Evolutionary conservation across 2,329 filamentous ascomycete genomes (phyloP), one percentile per base, ranked within the genome.

Genomic region (Aspergillus luchuensis): DNA sequence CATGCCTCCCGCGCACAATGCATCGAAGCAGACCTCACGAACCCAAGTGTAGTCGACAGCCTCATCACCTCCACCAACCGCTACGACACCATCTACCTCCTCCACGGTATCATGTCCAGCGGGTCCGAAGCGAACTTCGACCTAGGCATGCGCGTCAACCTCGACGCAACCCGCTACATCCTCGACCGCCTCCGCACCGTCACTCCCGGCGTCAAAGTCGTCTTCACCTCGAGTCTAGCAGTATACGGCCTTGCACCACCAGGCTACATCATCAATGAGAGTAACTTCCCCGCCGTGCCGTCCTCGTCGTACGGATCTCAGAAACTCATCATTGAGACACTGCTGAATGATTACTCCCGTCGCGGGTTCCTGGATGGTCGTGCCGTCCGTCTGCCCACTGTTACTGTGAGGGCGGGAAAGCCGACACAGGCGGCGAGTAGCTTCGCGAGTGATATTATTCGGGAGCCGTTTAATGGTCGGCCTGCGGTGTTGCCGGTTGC

Each of bases 51-150:
- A 25, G 73, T 79, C 15, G 73, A 78, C 57, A 71, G 75, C 10
- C 72, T 83, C 30, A 78, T 84, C 66, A 76, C 71, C 47, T 65
- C 70, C 23, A 74, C 79, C 53, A 70, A 65, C 28, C 71, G 65
- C 28, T 78, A 81, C 53, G 78, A 82, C 59, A 78, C 77, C n/a
- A 76, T 83, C 58, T 84, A 82, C 70, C 70, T 83, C 45, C 80
- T 84, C 55, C 82, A 84, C 67, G 82, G 82, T 30, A 84, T 84
- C 72, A 84, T 84, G 82, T 82, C 79, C 48, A 80, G 80, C 50
- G 81, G 80, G 63, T 76, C 78, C 17, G 82, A 84, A 68, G 77
- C 77, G n/a, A 78, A 84, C 60, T 80, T 84, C 63, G 81, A 83
- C 45, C 72, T 84, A 13, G 82, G 82, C 13, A 77, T 83, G 64